A percentile compares a stretch with the other conserved stretches of the same genome.
Evolutionary conservation across 2,329 filamentous ascomycete genomes (phyloP).

Genomic region (Paracoccidioides brasiliensis): DNA sequence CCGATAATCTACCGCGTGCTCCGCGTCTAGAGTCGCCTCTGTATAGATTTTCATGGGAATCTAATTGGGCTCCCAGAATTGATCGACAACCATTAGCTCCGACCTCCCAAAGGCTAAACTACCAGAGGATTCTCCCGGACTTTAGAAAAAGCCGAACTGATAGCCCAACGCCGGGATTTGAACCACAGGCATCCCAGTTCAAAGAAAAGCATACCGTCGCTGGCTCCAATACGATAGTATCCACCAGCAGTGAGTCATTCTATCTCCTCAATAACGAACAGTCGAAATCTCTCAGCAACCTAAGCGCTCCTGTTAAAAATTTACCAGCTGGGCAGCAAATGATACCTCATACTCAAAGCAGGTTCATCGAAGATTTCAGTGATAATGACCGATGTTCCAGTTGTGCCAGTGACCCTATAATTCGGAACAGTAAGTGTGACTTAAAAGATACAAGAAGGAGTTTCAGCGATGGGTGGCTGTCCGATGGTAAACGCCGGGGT

Average conservation of each 20-base stretch:
- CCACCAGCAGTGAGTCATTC: background rate
- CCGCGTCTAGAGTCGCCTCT: background rate
- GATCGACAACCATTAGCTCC: background rate
- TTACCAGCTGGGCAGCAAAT: background rate
- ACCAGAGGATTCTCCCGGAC: background rate
- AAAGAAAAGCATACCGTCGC: background rate
- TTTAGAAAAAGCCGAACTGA: background rate
- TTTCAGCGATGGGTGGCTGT: constrained; percentile 30
- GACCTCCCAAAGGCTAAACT: background rate
- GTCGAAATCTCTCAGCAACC: background rate
- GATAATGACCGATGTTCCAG: constrained; percentile 4
- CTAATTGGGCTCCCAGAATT: background rate
- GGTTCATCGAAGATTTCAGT: constrained; percentile 23
- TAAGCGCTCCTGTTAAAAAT: background rate
- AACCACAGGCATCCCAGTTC: background rate
- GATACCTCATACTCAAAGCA: constrained; percentile 14
- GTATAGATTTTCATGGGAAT: background rate
- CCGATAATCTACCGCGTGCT: background rate
- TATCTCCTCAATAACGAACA: background rate
- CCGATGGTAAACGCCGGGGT: constrained; percentile 26
- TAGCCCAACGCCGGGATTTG: background rate
- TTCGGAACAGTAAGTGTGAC: background rate
- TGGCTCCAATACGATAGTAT: background rate
- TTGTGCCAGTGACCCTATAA: background rate
- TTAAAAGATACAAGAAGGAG: background rate